Percentiles rank a stretch among this genome's conserved stretches.
These are phyloP conservation scores for Skeletonema grethae DNA, from an alignment of 108 stramenopile genomes.

Conservation along the genomic window DNA sequence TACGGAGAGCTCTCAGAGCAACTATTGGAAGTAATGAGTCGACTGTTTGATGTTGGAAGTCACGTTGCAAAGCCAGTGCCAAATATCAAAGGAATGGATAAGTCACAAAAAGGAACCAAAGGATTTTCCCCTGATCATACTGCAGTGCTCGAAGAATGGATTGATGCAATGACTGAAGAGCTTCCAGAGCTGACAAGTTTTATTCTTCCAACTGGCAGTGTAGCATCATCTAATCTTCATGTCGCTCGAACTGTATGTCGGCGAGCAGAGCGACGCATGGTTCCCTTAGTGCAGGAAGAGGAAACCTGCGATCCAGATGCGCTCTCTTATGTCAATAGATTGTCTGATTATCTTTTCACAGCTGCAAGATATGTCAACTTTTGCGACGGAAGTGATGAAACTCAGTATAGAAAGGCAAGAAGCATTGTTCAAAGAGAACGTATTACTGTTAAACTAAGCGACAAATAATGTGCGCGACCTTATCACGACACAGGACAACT, in stretches of 20 bases:
- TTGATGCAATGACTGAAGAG: constrained; percentile 77
- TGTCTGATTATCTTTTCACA: constrained; percentile 86
- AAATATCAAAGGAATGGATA: neutral
- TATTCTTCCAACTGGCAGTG: constrained; percentile 77
- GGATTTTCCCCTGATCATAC: constrained; percentile 66
- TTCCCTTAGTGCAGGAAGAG: constrained; percentile 49
- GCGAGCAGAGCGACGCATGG: constrained; percentile 77
- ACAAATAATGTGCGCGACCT: neutral
- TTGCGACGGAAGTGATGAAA: constrained; percentile 63
- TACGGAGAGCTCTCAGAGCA: constrained; percentile 63
- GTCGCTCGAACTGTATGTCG: constrained; percentile 85
- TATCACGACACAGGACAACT: neutral
- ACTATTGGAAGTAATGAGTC: constrained; percentile 80
- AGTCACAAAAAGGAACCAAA: constrained; percentile 13
- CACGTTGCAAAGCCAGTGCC: constrained; percentile 71
- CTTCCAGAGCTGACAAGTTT: constrained; percentile 83
- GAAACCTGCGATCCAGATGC: constrained; percentile 69
- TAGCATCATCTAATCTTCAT: constrained; percentile 68
- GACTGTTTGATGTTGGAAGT: constrained; percentile 83
- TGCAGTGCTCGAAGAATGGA: constrained; percentile 75
- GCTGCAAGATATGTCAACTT: constrained; percentile 79
- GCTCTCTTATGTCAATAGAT: constrained; percentile 77
- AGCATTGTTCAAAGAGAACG: neutral
- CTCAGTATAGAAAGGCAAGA: constrained; percentile 59
- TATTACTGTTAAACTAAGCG: constrained; percentile 4